Evolutionary conservation across 768 basidiomycete genomes (phyloP).

Genomic region (Suillus ampliporus): DNA sequence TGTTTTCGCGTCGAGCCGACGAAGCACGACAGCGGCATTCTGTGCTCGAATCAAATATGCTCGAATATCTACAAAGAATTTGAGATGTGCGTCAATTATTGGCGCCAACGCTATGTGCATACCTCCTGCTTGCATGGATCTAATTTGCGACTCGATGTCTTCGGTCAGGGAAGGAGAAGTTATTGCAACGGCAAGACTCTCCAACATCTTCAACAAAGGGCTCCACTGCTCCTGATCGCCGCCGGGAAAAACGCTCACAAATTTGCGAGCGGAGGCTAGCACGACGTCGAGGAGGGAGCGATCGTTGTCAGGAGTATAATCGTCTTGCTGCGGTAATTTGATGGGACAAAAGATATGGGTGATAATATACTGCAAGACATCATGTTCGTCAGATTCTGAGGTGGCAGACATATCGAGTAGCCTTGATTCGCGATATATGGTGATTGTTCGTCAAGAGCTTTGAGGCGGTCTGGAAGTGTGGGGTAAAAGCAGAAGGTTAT

Average conservation of each 20-base stretch:
- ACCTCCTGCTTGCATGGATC: constrained; percentile 31
- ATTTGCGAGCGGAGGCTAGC: constrained; percentile 23
- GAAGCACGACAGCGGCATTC: constrained; percentile 53
- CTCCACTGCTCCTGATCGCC: constrained; percentile 28
- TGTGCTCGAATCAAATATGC: constrained; percentile 47
- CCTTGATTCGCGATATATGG: neutral
- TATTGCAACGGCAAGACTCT: constrained; percentile 16
- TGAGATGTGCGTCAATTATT: neutral
- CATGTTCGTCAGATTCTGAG: neutral
- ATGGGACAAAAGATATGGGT: constrained; percentile 19
- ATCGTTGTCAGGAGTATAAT: constrained; percentile 26
- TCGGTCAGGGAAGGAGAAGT: neutral
- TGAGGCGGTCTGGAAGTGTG: neutral
- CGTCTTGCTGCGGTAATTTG: constrained; percentile 28
- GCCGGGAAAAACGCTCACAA: constrained; percentile 15
- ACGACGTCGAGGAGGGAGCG: constrained; percentile 28
- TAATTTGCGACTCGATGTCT: constrained; percentile 18
- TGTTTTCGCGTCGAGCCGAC: constrained; percentile 27
- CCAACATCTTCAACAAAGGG: constrained; percentile 28
- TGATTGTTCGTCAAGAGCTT: neutral
- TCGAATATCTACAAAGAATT: constrained; percentile 37
- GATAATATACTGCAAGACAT: constrained; percentile 13
- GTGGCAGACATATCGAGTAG: neutral
- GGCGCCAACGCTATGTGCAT: neutral
- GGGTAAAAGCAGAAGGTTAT: neutral